Conservation (phyloP, 1,284 basidiomycete species). For the Cystobasidium pallidum region DNA sequence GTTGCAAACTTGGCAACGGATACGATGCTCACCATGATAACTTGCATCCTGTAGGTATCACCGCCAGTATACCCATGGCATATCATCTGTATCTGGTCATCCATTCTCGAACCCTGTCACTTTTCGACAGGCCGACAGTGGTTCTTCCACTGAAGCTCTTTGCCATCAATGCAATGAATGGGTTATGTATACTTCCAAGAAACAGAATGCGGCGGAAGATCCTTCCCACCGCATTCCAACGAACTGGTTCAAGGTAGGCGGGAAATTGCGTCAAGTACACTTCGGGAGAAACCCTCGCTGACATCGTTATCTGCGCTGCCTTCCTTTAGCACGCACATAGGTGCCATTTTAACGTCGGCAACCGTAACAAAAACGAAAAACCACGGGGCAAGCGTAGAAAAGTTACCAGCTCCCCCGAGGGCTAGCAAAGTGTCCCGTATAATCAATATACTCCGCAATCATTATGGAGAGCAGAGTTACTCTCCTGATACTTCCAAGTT, state of each 20-base stretch:
- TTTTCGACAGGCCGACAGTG: conserved; percentile 14
- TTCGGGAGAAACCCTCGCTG: not conserved
- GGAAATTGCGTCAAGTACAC: not conserved
- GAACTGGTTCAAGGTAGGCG: conserved; percentile 37
- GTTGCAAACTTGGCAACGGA: not conserved
- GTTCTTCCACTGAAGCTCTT: conserved; percentile 44
- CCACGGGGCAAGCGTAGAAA: conserved; percentile 21
- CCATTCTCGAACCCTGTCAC: conserved; percentile 45
- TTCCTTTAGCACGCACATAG: conserved; percentile 45
- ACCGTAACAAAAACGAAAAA: conserved; percentile 1
- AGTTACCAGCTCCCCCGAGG: conserved; percentile 15
- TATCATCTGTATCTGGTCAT: conserved; percentile 45
- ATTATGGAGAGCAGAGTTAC: too few species aligned
- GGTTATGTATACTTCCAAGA: conserved; percentile 38
- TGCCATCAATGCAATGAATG: conserved; percentile 47
- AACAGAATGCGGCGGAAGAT: conserved; percentile 26
- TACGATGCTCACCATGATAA: not conserved
- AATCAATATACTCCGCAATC: too few species aligned
- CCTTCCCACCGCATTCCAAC: conserved; percentile 18
- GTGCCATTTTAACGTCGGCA: conserved; percentile 40
- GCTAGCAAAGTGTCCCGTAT: too few species aligned
- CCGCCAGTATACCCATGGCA: conserved; percentile 49
- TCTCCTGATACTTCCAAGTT: too few species aligned
- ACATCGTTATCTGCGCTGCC: too few species aligned
- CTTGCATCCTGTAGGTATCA: conserved; percentile 42